Percentiles rank a stretch among this genome's conserved stretches.
Conservation (phyloP, 2,329 filamentous ascomycete genomes). For the Thyridium curvatum region DNA sequence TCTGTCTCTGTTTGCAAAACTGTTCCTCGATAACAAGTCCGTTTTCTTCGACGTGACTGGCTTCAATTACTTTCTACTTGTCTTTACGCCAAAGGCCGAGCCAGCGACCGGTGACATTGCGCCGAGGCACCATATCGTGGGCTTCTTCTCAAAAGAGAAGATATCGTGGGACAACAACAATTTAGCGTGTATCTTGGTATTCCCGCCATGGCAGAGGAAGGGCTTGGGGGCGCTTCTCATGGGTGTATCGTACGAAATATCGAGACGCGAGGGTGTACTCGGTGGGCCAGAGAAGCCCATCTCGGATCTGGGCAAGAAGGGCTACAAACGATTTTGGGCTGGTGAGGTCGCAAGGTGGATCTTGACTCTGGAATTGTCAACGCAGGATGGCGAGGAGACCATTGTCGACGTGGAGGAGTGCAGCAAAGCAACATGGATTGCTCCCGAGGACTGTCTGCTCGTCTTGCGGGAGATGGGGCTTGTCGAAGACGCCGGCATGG, state of each 20-base stretch:
- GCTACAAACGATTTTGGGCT: constrained; percentile 82
- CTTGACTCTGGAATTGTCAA: constrained; percentile 35
- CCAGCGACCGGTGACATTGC: constrained; percentile 4
- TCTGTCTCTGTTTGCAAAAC: constrained; percentile 89
- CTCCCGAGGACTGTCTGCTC: constrained; percentile 73
- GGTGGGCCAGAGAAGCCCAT: constrained; percentile 94
- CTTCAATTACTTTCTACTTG: constrained; percentile 91
- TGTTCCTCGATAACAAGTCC: constrained; percentile 96
- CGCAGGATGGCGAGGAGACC: constrained; percentile 26
- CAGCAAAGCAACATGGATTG: constrained; percentile 74
- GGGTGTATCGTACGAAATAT: constrained; percentile 89
- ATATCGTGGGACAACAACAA: constrained; percentile 99
- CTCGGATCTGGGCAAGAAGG: constrained; percentile 74
- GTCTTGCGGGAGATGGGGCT: constrained; percentile 77
- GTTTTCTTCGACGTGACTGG: constrained; percentile 95
- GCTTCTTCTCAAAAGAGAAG: constrained; percentile 99
- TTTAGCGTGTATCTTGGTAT: constrained; percentile 89
- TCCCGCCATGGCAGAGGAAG: constrained; percentile 90
- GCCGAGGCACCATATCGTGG: constrained; percentile 50
- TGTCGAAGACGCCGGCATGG: constrained; percentile 49
- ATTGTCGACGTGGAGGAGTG: constrained; percentile 65
- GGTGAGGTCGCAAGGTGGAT: constrained; percentile 73
- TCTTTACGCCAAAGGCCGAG: constrained; percentile 52
- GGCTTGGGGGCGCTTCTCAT: constrained; percentile 86
- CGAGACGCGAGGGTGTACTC: constrained; percentile 71